These are phyloP conservation scores for Botrytis porri DNA, from an alignment of 2,329 filamentous ascomycete species.

Conservation along the genomic window DNA sequence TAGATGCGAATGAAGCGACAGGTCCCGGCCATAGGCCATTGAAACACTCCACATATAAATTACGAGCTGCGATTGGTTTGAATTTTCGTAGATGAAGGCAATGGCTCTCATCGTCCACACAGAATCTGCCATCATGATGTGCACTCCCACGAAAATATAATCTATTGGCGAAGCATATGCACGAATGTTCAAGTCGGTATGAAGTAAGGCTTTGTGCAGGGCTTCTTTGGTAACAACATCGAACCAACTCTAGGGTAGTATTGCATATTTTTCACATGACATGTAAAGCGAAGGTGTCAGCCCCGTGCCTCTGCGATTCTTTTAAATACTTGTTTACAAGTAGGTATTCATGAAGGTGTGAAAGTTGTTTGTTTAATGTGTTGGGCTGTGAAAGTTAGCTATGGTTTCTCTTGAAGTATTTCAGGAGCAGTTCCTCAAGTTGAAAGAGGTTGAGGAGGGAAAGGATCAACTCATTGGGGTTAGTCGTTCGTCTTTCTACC, in stretches of 20 bases:
- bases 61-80: neutral
- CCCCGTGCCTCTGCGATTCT: neutral
- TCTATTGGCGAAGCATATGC: neutral
- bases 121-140: neutral
- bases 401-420: constrained; percentile 21
- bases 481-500: neutral
- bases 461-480: constrained; percentile 22
- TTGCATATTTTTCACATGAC: constrained; percentile 7
- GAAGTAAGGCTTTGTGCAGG: constrained; percentile 1
- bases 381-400: neutral
- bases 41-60: neutral
- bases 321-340: neutral
- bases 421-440: constrained; percentile 21
- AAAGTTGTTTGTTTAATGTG: neutral
- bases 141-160: neutral
- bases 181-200: neutral
- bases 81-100: neutral
- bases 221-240: neutral
- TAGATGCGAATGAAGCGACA: neutral
- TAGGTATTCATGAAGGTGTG: neutral
- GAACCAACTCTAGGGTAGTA: neutral
- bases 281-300: neutral
- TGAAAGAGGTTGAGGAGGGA: constrained; percentile 16
- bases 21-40: neutral
- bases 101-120: neutral